Conservation (phyloP, 331 rosid genomes). For the Quercus lobata region DNA sequence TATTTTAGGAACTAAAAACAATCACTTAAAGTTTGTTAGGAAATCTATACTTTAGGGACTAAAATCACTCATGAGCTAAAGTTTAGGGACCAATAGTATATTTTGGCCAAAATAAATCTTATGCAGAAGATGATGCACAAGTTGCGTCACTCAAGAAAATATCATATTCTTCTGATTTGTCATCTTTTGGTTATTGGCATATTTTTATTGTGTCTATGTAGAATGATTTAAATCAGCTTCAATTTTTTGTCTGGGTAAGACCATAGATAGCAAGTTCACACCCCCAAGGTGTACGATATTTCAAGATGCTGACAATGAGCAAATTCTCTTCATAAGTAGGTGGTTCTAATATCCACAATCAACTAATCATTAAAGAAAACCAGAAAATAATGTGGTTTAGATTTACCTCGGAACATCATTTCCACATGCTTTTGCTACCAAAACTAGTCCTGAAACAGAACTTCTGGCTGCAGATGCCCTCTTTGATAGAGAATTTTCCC, state of each 20-base stretch:
- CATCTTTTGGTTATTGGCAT: background rate
- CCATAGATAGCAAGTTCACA: background rate
- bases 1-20: too few species aligned
- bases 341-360: background rate
- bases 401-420: conserved; percentile 94
- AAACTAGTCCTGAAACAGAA: conserved; percentile 86
- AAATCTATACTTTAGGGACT: too few species aligned
- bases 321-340: background rate
- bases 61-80: too few species aligned
- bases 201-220: background rate
- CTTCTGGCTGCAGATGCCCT: conserved; percentile 84
- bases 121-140: conserved; percentile 11
- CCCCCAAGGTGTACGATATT: background rate
- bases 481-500: conserved; percentile 53
- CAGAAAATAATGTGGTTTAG: background rate
- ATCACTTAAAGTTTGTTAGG: too few species aligned
- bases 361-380: background rate
- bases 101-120: background rate
- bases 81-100: too few species aligned
- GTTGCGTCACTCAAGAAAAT: conserved; percentile 11
- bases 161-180: background rate
- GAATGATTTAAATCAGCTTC: background rate
- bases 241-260: background rate
- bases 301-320: background rate
- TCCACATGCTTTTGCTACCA: conserved; percentile 97